Conservation (phyloP, 2,329 filamentous ascomycete genomes). For the Dothistroma septosporum region DNA sequence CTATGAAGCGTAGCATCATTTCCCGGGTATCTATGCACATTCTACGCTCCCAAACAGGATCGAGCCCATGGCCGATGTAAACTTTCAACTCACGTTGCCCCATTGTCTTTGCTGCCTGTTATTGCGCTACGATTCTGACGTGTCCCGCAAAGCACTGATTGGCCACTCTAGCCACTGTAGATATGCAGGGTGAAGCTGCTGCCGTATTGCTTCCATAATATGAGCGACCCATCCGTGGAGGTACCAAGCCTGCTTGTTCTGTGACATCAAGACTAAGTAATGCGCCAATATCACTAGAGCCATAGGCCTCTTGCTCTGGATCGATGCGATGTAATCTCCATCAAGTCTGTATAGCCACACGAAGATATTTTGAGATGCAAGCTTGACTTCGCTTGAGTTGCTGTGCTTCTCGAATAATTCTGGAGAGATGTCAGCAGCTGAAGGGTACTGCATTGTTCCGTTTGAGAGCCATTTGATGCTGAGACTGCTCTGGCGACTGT, state of each 20-base stretch:
- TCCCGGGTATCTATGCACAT: no score
- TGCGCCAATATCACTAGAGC: constrained; percentile 20
- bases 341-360: constrained; percentile 17
- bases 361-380: constrained; percentile 11
- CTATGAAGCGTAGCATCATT: no score
- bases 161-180: constrained; percentile 18
- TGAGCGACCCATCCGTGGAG: constrained; percentile 18
- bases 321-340: constrained; percentile 13
- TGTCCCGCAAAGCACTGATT: not conserved
- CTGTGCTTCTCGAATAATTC: constrained; percentile 6
- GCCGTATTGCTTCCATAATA: constrained; percentile 14
- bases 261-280: constrained; percentile 12
- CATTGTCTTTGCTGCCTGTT: no score
- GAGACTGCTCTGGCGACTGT: no score
- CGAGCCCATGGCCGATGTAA: no score
- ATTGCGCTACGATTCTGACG: not conserved
- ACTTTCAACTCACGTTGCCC: not conserved
- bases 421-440: not conserved
- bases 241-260: constrained; percentile 17
- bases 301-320: constrained; percentile 15
- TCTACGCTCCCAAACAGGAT: no score
- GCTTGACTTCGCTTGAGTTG: constrained; percentile 1
- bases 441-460: no score
- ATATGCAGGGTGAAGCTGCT: constrained; percentile 16
- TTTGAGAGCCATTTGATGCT: no score